Base-by-base conservation (phyloP, 768 basidiomycete genomes). In the Leucocoprinus sp. region DNA sequence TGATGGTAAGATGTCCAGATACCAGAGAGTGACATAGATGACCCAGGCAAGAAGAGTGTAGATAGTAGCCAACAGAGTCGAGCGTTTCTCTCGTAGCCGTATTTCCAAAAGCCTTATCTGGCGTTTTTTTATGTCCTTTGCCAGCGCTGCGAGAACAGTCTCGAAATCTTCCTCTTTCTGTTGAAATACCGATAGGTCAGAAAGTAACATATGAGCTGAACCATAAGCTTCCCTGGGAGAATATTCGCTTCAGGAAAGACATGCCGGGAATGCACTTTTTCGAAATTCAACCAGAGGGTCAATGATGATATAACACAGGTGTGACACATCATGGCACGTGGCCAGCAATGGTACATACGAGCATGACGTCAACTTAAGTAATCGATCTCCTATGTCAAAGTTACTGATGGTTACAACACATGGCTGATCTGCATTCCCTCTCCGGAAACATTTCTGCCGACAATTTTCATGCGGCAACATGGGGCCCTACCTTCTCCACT, bases 21-120 rank as follows among this genome's bases (percentile, higher is more conserved):
- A 90, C 87, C 87, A 90, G 50, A 86, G 54, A 41, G 69, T 76
- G 50, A 83, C 71, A 64, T 88, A 90, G 15, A 69, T 67, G 39
- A 76, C 70, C 89, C 90, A 93, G 42, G 66, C 62, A 4, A 79
- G 77, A 55, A 92, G 62, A 1, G 87, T 80, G 59, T 89, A 92
- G 2, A 90, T 59, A 0, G 92, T 90, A 39, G 82, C 80, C 36
- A 84, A 69, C 41, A 90, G 68, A 15, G 84, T 85, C 1, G 88
- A 72, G 7, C 90, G 72, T 23, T 87, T 76, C 62, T 95, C 89
- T 33, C 91, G 78, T 44, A 88, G 64, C n/a, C 87, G 80, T 52
- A 95, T 85, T 58, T 90, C 90, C 1, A 83, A 78, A 12, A 93
- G 75, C 48, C 76, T 73, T 33, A 76, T 70, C 62, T 87, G 82